Evolutionary conservation across 768 basidiomycete species (phyloP), one percentile per base, ranked within the genome.

Genomic region (Pisolithus microcarpus): DNA sequence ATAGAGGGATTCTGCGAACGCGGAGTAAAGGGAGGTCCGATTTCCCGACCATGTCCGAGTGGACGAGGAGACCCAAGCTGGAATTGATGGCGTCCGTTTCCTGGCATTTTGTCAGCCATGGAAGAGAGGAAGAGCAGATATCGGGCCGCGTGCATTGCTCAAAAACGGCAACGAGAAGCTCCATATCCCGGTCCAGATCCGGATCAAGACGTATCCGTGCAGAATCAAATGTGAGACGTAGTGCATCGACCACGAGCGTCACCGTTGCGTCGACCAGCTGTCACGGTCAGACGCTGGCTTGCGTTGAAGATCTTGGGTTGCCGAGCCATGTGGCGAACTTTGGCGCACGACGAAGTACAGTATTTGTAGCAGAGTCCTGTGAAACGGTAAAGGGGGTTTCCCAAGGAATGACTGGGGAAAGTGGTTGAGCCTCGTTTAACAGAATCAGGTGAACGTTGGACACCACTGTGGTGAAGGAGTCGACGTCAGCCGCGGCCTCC

Each of bases 91-190:
- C 76, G 59, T 89, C 85, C 26, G 82, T 82, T 62, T 91, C 88
- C 60, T 91, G 85, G 52, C 88, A 86, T 39, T 80, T 74, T 16
- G 83, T 74, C 38, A 97, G 73, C 94, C 94, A 97, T 19, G 80
- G 63, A 1, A 80, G 70, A 0, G 87, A 81, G 0, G 90, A 84
- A 0, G 78, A 72, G 36, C 78, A 82, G 52, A 91, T 72, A 50
- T 88, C 84, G 3, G 75, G 71, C 8, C 80, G 76, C 7, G 80
- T 88, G 62, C 85, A 85, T 60, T 89, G 86, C 56, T 89, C 81
- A 55, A 93, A 90, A n/a, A 87, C 83, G 7, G 87, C 78, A 5
- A 91, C 82, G 11, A 91, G 71, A 10, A 91, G 72, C 55, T 90
- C 83, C 77, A 93, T 80, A 55, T 95, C 90, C 18, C 78, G 72